Base-by-base conservation (phyloP, 768 basidiomycete species). In the Crepidotus variabilis region DNA sequence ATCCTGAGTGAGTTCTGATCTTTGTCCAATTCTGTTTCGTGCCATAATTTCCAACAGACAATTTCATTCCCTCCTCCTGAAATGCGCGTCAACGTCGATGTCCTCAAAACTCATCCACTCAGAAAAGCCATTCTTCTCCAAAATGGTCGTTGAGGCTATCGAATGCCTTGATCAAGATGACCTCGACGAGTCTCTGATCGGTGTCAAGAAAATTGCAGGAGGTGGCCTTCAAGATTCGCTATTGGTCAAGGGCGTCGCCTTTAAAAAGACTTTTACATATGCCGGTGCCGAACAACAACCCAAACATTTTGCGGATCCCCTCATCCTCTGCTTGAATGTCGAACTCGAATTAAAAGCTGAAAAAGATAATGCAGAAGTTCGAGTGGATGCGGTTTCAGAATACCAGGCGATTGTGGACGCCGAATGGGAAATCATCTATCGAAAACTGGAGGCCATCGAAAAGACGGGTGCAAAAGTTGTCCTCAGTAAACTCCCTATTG, bases 391-490 rank as follows among this genome's bases (percentile, higher is more conserved):
- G 14, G 96, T 99, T 22, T 88, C 94, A 16, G 97, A 99, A 68
- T 99, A 99, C 68, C 97, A 99, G 73, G 94, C 96, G 5, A 98
- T 99, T 65, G 97, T 99, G 52, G 94, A 99, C 69, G 97, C 97
- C 10, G 97, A 99, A 70, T 99, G 97, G 97, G 92, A 96, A 65
- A 98, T 99, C 72, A 99, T 99, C 65, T 98, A 96, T 76, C 85
- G 90, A 63, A 99, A 99, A 73, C 79, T 99, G 14, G 89, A 96
- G 64, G 93, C 94, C 2, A 97, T 98, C 68, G 92, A 93, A 65
- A 87, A 90, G 66, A 97, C 95, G 1, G 97, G 96, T 39, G 97
- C 97, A 24, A 95, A 95, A 69, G 93, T 99, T 60, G 94, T 99
- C 35, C 80, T 99, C 61, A 97, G 94, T 76, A 97, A 98, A 73